Evolutionary conservation across 495 filamentous ascomycete species (phyloP), one percentile per base, ranked within the genome.

Genomic region (Hypoxylon trugodes): DNA sequence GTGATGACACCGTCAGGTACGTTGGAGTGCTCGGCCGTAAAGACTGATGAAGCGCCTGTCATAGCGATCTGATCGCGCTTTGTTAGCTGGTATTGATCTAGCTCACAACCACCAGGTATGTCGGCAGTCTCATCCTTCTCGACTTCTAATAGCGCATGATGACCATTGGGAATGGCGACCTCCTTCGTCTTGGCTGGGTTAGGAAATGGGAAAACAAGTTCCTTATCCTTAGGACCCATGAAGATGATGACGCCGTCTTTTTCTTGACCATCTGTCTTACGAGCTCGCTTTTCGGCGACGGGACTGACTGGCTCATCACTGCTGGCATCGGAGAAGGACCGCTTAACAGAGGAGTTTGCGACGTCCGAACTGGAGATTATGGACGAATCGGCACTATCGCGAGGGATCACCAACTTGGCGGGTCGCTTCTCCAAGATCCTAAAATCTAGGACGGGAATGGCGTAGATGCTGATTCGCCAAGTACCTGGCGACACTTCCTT

Each of bases 181-280:
- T 79, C 78, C 51, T 79, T 82, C 12, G 72, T 73, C 48, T 71
- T 80, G 32, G 66, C 60, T 9, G 69, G 71, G 4, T 72, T 77
- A 0, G 76, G 74, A 12, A 74, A 71, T 3, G 76, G 77, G 33
- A 81, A 76, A 2, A 78, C 71, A 2, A 79, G 73, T 8, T 73
- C 70, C 33, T 79, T 76, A 9, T 75, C 70, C 41, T 74, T 74
- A 0, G 77, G 73, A 6, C 77, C 74, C 19, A 81, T 61, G 40
- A 81, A 77, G 70, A 81, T 74, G 47, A 81, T 80, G 61, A 80
- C 77, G 33, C 77, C 75, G 38, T 81, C 74, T 42, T 68, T 56
- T 33, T 46, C 67, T 10, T 61, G 2, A 13, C 69, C 64, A 0
- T 74, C 64, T 10, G 66, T 59, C 22, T 73, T 60, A 4, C 80